Evolutionary conservation across 805 yeast species (phyloP), one percentile per base, ranked within the genome.

Genomic region (Metschnikowia cerradonensis): DNA sequence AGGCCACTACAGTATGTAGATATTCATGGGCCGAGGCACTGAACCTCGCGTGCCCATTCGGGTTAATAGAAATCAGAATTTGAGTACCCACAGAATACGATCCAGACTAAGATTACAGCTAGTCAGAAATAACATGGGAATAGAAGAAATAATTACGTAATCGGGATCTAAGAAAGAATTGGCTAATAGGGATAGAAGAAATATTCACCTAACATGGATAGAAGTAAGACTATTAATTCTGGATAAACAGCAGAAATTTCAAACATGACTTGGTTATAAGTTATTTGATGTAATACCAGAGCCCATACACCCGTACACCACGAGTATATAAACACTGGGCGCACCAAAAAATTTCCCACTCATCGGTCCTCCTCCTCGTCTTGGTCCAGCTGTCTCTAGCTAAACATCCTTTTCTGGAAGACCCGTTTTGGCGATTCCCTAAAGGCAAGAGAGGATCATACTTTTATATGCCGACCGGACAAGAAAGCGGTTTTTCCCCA

Each of bases 351-450:
- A 34, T 15, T 43, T 46, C 51, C 31, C 10, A 20, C 22, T 22
- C 47, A 33, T 19, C 30, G 47, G 47, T 44, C 47, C 11, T 19
- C 23, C 54, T 55, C 52, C 37, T 47, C 35, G 53, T 54, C 52
- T 52, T 56, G 61, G 48, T 53, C 43, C 44, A 53, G 59, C 52
- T 45, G 31, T 14, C 43, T 51, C 50, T 41, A 43, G 52, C 58
- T 52, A 34, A 47, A 53, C 40, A 57, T 74, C 67, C 66, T 67
- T 61, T 60, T 60, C 52, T 57, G 52, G 68, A 67, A 67, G 67
- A 68, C 59, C 74, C 77, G 78, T 73, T 56, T 66, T 73, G 77
- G 75, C 53, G 57, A 66, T 67, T 67, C 63, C 54, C 52, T 62
- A 63, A 67, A 62, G 67, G 78, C 77, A 60, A 57, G 67, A 61